A percentile compares a stretch with the other conserved stretches of the same genome.
Conservation (phyloP, 495 filamentous ascomycete genomes). For the Aspergillus taichungensis region DNA sequence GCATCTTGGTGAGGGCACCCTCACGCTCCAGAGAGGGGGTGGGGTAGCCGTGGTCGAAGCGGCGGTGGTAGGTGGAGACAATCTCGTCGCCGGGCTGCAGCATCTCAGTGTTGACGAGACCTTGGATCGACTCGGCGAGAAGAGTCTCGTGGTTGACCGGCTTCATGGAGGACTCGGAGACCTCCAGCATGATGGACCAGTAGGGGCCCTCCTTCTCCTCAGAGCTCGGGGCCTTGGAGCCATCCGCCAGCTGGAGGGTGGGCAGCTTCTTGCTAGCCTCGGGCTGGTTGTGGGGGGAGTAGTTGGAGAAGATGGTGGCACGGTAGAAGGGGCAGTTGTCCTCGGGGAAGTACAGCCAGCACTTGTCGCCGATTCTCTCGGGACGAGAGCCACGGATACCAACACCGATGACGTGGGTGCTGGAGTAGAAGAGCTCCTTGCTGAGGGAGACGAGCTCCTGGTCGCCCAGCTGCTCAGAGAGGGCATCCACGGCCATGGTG, state of each 20-base stretch:
- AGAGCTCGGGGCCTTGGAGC: conserved; percentile 61
- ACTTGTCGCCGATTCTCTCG: conserved; percentile 98
- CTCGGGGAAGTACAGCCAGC: conserved; percentile 99
- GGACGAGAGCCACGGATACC: conserved; percentile 87
- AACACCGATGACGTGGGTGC: conserved; percentile 94
- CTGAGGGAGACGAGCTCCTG: conserved; percentile 69
- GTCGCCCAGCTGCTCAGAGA: conserved; percentile 82
- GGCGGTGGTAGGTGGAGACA: conserved; percentile 95
- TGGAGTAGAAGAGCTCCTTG: conserved; percentile 94
- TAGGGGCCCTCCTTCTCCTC: conserved; percentile 80
- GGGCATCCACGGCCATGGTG: conserved; percentile 92
- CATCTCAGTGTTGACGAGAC: conserved; percentile 95
- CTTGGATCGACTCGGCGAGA: conserved; percentile 84
- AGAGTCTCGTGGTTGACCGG: conserved; percentile 76
- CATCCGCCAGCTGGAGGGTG: conserved; percentile 76
- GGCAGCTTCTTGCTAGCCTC: conserved; percentile 71
- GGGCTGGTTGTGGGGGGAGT: conserved; percentile 97
- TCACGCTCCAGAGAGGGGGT: conserved; percentile 93
- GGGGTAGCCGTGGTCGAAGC: conserved; percentile 98
- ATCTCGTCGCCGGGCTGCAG: conserved; percentile 86
- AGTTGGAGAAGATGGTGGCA: conserved; percentile 99
- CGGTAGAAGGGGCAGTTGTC: conserved; percentile 99
- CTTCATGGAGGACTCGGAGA: conserved; percentile 94
- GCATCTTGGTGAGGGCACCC: conserved; percentile 82
- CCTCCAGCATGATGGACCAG: conserved; percentile 99